Evolutionary conservation across 805 yeast genomes (phyloP).

Genomic region (Wickerhamomyces mucosus): DNA sequence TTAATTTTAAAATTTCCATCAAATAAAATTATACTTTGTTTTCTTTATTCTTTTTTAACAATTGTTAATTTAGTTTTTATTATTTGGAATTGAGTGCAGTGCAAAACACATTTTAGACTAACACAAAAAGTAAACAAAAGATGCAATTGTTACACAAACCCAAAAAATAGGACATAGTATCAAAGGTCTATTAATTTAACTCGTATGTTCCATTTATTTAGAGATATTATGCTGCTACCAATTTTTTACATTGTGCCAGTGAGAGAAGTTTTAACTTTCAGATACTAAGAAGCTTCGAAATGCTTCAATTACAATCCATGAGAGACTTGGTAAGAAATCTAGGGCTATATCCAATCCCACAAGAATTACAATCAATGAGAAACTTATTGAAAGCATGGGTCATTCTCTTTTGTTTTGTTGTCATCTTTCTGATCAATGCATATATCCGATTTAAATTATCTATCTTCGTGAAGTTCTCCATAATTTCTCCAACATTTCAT

Average conservation of each 20-base stretch:
- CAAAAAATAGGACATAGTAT: too few species aligned
- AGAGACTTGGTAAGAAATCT: conserved; percentile 12
- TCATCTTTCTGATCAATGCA: conserved; percentile 7
- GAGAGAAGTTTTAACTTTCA: not conserved
- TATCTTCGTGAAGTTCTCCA: conserved; percentile 3
- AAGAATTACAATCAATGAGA: conserved; percentile 7
- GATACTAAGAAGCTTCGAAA: not conserved
- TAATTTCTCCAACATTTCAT: conserved; percentile 4
- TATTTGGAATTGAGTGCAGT: too few species aligned
- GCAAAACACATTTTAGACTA: too few species aligned
- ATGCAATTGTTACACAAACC: too few species aligned
- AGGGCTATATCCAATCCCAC: conserved; percentile 16
- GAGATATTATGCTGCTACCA: too few species aligned
- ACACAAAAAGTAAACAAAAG: too few species aligned
- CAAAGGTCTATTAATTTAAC: too few species aligned
- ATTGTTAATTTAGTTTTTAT: too few species aligned
- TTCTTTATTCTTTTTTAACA: too few species aligned
- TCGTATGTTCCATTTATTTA: too few species aligned
- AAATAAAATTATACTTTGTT: too few species aligned
- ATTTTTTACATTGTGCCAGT: not conserved
- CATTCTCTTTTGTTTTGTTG: conserved; percentile 4
- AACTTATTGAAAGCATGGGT: conserved; percentile 15
- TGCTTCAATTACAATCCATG: conserved; percentile 1
- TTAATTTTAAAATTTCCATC: too few species aligned
- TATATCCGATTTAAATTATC: conserved; percentile 4